A percentile compares a stretch with the other conserved stretches of the same genome.
Conservation (phyloP, 805 yeast genomes). For the Kodamaea kakaduensis region DNA sequence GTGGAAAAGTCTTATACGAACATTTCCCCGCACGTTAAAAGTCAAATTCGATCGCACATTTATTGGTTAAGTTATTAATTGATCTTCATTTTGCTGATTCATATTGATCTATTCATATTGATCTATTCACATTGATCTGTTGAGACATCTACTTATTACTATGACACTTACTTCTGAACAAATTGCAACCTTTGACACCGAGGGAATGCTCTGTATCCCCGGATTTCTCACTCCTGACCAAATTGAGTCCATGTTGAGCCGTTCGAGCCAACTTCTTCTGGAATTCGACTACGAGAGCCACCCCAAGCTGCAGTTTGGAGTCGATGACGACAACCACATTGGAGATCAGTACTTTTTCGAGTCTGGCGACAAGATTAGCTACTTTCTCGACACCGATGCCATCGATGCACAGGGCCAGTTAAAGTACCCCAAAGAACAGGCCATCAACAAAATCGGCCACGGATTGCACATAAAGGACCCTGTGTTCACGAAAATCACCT, state of each 20-base stretch:
- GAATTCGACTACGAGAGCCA: slow-evolving; percentile 53
- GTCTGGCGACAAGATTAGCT: slow-evolving; percentile 65
- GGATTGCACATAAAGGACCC: slow-evolving; percentile 60
- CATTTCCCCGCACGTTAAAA: no score
- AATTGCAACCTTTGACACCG: slow-evolving; percentile 41
- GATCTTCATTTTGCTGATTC: no score
- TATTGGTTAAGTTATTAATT: no score
- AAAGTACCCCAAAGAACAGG: slow-evolving; percentile 46
- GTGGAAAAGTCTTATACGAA: no score
- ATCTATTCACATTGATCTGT: no score
- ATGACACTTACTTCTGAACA: slow-evolving; percentile 44
- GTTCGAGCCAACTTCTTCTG: slow-evolving; percentile 43
- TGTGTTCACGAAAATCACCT: slow-evolving; percentile 47
- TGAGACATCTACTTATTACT: no score
- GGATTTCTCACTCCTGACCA: slow-evolving; percentile 46
- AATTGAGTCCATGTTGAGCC: slow-evolving; percentile 36
- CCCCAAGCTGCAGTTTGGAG: slow-evolving; percentile 68
- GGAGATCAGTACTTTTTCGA: slow-evolving; percentile 71
- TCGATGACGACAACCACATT: slow-evolving; percentile 55
- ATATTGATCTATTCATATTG: no score
- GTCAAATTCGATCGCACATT: no score
- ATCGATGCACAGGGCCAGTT: slow-evolving; percentile 52
- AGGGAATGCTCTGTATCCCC: slow-evolving; percentile 62
- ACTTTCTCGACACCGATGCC: slow-evolving; percentile 70
- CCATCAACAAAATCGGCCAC: slow-evolving; percentile 79